phyloP scores from a whole-genome alignment of 441 rosid species.

The Geranium incanum region DNA sequence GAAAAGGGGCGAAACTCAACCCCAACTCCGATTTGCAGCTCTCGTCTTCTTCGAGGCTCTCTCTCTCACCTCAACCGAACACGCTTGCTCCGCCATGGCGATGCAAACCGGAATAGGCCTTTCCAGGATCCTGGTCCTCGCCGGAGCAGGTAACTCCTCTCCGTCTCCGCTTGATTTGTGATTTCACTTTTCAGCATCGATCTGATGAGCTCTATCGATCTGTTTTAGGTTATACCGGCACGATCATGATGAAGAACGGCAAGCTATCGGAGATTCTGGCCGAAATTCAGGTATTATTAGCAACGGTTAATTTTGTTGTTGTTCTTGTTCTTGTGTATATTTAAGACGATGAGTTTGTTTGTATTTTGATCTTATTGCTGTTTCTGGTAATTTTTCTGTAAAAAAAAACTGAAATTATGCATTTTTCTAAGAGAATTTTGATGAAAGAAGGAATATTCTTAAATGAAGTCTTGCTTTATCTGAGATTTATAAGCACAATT shows the following conservation, averaged over 20 bases:
- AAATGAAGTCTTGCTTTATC: neutral
- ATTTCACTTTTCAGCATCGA: neutral
- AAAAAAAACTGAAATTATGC: too few relatives aligned
- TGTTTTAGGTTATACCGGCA: conserved; percentile 18
- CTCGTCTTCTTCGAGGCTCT: too few relatives aligned
- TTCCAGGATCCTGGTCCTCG: conserved; percentile 18
- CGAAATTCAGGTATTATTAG: conserved; percentile 12
- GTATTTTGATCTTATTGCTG: neutral
- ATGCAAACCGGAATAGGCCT: conserved; percentile 17
- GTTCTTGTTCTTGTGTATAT: neutral
- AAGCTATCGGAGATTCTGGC: conserved; percentile 13
- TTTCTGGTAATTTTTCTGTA: too few relatives aligned
- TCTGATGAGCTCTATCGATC: neutral
- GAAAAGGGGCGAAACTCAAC: too few relatives aligned
- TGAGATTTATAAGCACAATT: neutral
- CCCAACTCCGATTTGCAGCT: too few relatives aligned
- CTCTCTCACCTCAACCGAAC: too few relatives aligned
- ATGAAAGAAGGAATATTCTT: too few relatives aligned
- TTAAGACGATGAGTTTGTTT: neutral
- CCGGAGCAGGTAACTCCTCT: conserved; percentile 4
- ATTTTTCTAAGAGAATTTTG: too few relatives aligned
- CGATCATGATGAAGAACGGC: conserved; percentile 16
- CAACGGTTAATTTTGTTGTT: neutral
- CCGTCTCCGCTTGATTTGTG: too few relatives aligned
- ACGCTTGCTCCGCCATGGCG: conserved; percentile 6